These are phyloP conservation scores for Trypanosomatidae sp. DNA, from an alignment of 208 protist genomes.

Conservation along the genomic window DNA sequence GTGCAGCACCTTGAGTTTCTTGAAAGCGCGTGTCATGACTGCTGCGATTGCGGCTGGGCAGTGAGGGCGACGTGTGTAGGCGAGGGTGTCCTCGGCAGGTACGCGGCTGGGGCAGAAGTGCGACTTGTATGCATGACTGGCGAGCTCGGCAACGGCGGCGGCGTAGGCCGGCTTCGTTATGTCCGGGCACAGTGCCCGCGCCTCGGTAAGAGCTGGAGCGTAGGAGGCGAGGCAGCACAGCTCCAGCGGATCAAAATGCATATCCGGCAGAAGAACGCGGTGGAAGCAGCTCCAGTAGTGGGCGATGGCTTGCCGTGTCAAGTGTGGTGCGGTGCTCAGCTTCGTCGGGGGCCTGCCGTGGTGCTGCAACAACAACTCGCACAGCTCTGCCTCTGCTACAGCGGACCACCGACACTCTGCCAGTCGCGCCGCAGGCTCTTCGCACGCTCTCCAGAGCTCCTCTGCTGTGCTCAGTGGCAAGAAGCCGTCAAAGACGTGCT, in stretches of 20 bases:
- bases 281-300: slow-evolving; percentile 74
- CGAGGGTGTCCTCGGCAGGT: slow-evolving; percentile 26
- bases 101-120: slow-evolving; percentile 26
- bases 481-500: slow-evolving; percentile 47
- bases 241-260: slow-evolving; percentile 57
- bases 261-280: slow-evolving; percentile 46
- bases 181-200: slow-evolving; percentile 16
- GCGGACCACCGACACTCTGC: slow-evolving; percentile 46
- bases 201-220: slow-evolving; percentile 37
- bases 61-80: slow-evolving; percentile 13
- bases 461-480: slow-evolving; percentile 21
- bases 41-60: slow-evolving; percentile 19
- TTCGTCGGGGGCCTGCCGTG: slow-evolving; percentile 33
- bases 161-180: slow-evolving; percentile 5
- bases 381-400: slow-evolving; percentile 62
- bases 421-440: slow-evolving; percentile 22
- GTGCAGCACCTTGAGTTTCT: slow-evolving; percentile 26
- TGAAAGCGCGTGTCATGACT: slow-evolving; percentile 19
- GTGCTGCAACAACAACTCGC: slow-evolving; percentile 26
- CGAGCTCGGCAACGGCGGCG: slow-evolving; percentile 16
- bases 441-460: slow-evolving; percentile 38
- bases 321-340: slow-evolving; percentile 46
- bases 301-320: slow-evolving; percentile 36
- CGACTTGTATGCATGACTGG: slow-evolving; percentile 14
- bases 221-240: slow-evolving; percentile 74